Percentiles rank a stretch among this genome's conserved stretches.
Conservation (phyloP, 495 filamentous ascomycete species). For the Aspergillus ostianus region DNA sequence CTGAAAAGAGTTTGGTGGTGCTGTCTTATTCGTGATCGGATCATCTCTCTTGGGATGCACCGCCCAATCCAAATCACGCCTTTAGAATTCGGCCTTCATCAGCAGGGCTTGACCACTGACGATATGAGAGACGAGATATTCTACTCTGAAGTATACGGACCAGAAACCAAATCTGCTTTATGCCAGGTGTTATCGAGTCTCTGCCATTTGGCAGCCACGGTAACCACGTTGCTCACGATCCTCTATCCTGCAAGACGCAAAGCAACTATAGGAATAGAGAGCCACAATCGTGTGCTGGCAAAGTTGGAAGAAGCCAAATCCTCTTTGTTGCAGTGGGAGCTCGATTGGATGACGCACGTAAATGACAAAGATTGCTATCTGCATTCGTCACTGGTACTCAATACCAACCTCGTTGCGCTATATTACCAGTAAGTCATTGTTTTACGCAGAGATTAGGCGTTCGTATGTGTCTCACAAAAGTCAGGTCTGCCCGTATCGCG, state of each 20-base stretch:
- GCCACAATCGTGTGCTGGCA: slow-evolving; percentile 1
- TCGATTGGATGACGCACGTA: slow-evolving; percentile 15
- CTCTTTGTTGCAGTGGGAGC: slow-evolving; percentile 14
- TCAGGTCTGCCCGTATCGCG: slow-evolving; percentile 16
- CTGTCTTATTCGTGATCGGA: slow-evolving; percentile 18
- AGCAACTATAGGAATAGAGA: slow-evolving; percentile 3
- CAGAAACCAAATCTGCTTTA: slow-evolving; percentile 12
- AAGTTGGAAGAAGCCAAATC: slow-evolving; percentile 15
- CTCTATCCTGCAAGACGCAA: slow-evolving; percentile 11
- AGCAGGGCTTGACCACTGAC: slow-evolving; percentile 11
- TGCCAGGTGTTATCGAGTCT: slow-evolving; percentile 15
- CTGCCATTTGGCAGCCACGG: slow-evolving; percentile 13
- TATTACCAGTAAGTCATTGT: slow-evolving; percentile 15
- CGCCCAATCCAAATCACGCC: slow-evolving; percentile 19
- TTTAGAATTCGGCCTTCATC: slow-evolving; percentile 15
- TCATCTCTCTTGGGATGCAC: slow-evolving; percentile 18
- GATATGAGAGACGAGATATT: slow-evolving; percentile 13
- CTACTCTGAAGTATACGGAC: slow-evolving; percentile 16
- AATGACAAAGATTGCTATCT: slow-evolving; percentile 17
- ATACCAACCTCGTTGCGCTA: slow-evolving; percentile 15
- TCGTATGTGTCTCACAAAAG: background rate
- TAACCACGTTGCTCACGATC: slow-evolving; percentile 13
- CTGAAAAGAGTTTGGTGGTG: slow-evolving; percentile 20
- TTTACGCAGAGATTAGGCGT: background rate
- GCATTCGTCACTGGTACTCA: slow-evolving; percentile 16